Evolutionary conservation across 345 rosid species (phyloP), one percentile per base, ranked within the genome.

Genomic region (Syzygium aqueum): DNA sequence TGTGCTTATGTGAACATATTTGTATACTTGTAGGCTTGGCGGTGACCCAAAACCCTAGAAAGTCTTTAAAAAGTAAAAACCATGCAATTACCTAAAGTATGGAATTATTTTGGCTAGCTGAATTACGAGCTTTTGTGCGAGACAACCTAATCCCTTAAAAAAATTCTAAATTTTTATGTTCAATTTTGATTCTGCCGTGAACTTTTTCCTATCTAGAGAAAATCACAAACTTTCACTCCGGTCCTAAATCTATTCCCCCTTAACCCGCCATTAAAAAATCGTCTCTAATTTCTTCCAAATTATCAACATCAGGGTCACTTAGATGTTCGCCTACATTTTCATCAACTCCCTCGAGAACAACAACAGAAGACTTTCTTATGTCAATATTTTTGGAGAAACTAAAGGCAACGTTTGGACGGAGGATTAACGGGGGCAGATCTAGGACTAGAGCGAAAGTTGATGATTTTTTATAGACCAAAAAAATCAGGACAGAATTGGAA

Each of bases 361-460:
- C 4, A 30, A 65, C 0, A 0, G 23, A 37, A 37, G 43, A 5
- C 12, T 22, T 30, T 16, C 0, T 16, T 3, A 30, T 17, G 5
- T 65, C 5, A 19, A 65, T 30, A 16, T 2, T 30, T 30, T 65
- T 65, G 3, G 13, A 65, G 22, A 65, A 30, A 16, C 16, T 65
- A 30, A 2, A 67, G 3, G 78, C 78, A 4, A 19, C 23, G 30
- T 67, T 17, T 30, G 23, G 11, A 67, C 3, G 4, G 0, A 30
- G 78, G 3, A 22, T 67, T 67, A 19, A 30, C 0, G 1, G 7
- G 0, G 14, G 23, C 7, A 0, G 0, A 33, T 33, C 9, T 33
- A 21, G 7, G 6, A 67, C 0, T 8, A 67, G 23, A 67, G 23
- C 4, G 25, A 33, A 67, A 67, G 7, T 67, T 67, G 12, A 5